Evolutionary conservation across 352 stramenopile species (phyloP), one percentile per base, ranked within the genome.

Genomic region (Globisporangium radiosum): DNA sequence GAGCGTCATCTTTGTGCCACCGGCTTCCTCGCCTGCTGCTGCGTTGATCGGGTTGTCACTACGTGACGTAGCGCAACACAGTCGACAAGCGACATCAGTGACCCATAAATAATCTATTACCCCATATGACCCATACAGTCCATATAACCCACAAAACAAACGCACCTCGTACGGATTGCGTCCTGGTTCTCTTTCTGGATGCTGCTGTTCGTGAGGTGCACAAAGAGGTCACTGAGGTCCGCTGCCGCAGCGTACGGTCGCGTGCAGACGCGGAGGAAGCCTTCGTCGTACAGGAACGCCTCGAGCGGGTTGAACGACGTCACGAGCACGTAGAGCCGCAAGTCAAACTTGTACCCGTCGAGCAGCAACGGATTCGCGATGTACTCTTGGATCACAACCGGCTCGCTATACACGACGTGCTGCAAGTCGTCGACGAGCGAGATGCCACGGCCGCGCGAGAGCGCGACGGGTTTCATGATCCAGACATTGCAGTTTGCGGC

Each of bases 131-230:
- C 11, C 42, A 5, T 47, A 17, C 43, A 17, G 3, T 33, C 25
- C 1, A 47, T 6, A 15, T 6, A 5, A 11, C 15, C 43, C 11
- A 15, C 8, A 39, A 7, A 36, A 9, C 43, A 54, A 43, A n/a
- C 42, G 17, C 52, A 66, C 60, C 72, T 78, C 5, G 62, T 57
- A 40, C 60, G 44, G 40, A 81, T 79, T 5, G 68, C 72, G 15
- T 86, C 76, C 54, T 85, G 70, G 55, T 91, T 86, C 44, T 76
- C 76, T 63, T 97, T 97, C 64, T 98, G 90, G 66, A 97, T 95
- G 52, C 87, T 97, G 68, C 87, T 97, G 73, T 98, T 98, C 9
- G 95, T 98, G 9, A 98, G 68, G 60, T 98, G 94, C 40, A 98
- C 86, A 17, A 96, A 94, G 10, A 92, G 71, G 67, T 97, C 90